These are phyloP conservation scores for Byssothecium circinans DNA, from an alignment of 2,329 filamentous ascomycete genomes.

Conservation along the genomic window DNA sequence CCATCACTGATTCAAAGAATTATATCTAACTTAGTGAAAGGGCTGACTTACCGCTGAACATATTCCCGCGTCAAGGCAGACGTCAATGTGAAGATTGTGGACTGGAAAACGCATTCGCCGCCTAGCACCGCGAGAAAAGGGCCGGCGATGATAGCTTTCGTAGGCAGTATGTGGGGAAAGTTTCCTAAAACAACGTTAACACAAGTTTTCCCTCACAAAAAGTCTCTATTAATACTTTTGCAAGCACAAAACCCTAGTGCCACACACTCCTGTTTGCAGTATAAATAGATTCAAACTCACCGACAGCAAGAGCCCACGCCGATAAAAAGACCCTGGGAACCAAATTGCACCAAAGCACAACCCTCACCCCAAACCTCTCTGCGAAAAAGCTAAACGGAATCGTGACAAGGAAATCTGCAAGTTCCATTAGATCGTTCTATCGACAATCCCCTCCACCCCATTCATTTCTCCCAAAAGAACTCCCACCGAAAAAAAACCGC, in stretches of 20 bases:
- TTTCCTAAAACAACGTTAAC: conserved; percentile 31
- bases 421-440: conserved; percentile 15
- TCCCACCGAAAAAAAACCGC: neutral
- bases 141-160: conserved; percentile 33
- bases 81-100: conserved; percentile 38
- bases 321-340: conserved; percentile 33
- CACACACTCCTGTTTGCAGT: no score
- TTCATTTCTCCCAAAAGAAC: no score
- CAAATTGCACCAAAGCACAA: conserved; percentile 38
- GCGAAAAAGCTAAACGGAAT: conserved; percentile 41
- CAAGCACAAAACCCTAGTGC: no score
- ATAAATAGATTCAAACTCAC: conserved; percentile 19
- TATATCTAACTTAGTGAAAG: neutral
- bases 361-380: conserved; percentile 29
- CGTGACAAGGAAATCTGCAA: conserved; percentile 37
- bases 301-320: conserved; percentile 34
- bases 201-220: no score
- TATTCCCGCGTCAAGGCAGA: conserved; percentile 36
- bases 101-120: conserved; percentile 42
- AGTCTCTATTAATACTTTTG: no score
- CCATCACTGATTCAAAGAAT: no score
- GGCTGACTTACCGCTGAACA: conserved; percentile 29
- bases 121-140: conserved; percentile 38
- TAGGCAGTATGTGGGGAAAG: conserved; percentile 27
- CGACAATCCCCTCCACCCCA: neutral